Conservation (phyloP, 2,329 filamentous ascomycete genomes). For the Diplodia sapinea region DNA sequence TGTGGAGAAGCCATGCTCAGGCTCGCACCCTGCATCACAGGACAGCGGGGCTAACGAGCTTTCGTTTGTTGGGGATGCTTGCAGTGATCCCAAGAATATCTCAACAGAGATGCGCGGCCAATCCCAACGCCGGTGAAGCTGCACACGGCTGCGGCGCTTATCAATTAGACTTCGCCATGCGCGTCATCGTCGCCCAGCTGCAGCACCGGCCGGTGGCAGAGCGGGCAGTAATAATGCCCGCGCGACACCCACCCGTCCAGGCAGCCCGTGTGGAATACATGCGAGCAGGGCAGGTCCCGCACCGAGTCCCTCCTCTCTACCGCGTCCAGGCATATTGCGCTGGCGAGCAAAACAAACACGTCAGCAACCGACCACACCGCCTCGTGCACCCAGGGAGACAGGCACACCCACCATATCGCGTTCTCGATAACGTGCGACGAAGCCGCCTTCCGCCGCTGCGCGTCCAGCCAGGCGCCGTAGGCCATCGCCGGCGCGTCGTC, state of each 20-base stretch:
- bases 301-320: neutral
- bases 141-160: neutral
- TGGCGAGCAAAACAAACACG: neutral
- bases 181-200: conserved; percentile 1
- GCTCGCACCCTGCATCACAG: neutral
- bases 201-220: conserved; percentile 16
- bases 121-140: neutral
- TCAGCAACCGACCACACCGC: neutral
- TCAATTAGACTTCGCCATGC: conserved; percentile 8
- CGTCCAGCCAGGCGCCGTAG: conserved; percentile 14
- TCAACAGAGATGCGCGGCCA: neutral
- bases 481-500: neutral
- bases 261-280: conserved; percentile 12
- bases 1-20: neutral
- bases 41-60: too few species aligned
- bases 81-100: neutral
- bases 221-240: conserved; percentile 19
- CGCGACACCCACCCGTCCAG: conserved; percentile 17
- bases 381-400: too few species aligned
- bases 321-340: conserved; percentile 13
- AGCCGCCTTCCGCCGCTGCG: neutral
- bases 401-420: conserved; percentile 2
- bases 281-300: conserved; percentile 12
- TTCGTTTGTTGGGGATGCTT: conserved; percentile 19
- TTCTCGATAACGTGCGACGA: neutral